These are phyloP conservation scores for Arabidopsis lyrata DNA, from an alignment of 441 rosid genomes.

Conservation along the genomic window DNA sequence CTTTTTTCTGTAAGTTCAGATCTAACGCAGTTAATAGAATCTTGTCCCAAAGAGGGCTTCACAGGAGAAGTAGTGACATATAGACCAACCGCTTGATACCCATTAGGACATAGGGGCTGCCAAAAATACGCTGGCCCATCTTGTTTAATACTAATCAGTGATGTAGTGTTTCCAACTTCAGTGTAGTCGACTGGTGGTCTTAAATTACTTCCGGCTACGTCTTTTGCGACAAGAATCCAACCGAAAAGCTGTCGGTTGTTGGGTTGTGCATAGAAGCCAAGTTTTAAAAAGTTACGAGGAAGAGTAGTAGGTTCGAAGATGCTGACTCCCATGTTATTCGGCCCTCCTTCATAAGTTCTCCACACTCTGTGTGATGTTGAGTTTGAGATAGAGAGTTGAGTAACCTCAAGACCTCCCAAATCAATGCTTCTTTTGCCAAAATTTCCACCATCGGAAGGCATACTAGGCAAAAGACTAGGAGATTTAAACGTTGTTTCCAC, in stretches of 20 bases:
- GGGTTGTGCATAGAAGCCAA: constrained; percentile 76
- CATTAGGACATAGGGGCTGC: constrained; percentile 68
- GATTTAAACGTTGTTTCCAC: constrained; percentile 57
- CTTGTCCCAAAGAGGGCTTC: constrained; percentile 68
- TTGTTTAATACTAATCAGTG: constrained; percentile 54
- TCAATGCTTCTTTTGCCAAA: constrained; percentile 75
- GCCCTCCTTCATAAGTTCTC: constrained; percentile 77
- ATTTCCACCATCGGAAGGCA: constrained; percentile 61
- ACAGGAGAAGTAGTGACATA: constrained; percentile 55
- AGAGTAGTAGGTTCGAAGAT: constrained; percentile 64
- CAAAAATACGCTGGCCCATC: constrained; percentile 65
- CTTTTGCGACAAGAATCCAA: constrained; percentile 52
- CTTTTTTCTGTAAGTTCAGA: constrained; percentile 66
- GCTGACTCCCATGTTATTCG: constrained; percentile 63
- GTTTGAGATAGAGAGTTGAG: constrained; percentile 47
- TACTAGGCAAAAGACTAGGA: constrained; percentile 65
- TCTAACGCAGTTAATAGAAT: constrained; percentile 66
- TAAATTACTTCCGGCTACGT: constrained; percentile 34
- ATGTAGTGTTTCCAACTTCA: constrained; percentile 66
- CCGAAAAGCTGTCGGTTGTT: constrained; percentile 65
- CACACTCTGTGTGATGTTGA: constrained; percentile 64
- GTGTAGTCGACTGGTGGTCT: constrained; percentile 65
- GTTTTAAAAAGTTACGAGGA: constrained; percentile 57
- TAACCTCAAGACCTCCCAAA: constrained; percentile 72
- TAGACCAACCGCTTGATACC: constrained; percentile 67